phyloP scores from a whole-genome alignment of 2,329 filamentous ascomycete genomes.

The Moelleriella libera region DNA sequence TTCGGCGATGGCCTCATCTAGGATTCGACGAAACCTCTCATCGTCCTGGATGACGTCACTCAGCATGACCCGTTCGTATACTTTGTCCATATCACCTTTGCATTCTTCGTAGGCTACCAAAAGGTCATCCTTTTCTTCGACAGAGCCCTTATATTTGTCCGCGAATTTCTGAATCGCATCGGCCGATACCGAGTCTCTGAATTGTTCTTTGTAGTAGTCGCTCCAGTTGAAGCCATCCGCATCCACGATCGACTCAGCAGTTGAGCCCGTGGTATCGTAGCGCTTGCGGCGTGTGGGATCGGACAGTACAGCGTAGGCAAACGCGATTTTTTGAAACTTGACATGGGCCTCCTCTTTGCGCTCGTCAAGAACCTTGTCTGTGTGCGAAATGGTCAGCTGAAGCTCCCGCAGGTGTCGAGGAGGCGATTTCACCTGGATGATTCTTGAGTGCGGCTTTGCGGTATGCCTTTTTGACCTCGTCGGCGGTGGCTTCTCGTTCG shows the following conservation, averaged over 20 bases:
- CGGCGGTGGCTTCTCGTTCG: conserved; percentile 53
- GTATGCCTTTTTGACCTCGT: conserved; percentile 82
- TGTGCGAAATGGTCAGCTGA: neutral
- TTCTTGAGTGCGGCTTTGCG: conserved; percentile 78
- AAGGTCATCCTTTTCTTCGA: conserved; percentile 70
- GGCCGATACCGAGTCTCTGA: conserved; percentile 57
- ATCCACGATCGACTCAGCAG: conserved; percentile 66
- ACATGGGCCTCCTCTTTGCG: conserved; percentile 60
- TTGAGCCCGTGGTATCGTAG: conserved; percentile 85
- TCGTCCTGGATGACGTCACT: conserved; percentile 77
- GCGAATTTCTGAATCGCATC: conserved; percentile 66
- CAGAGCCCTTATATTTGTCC: conserved; percentile 66
- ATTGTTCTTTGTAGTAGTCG: conserved; percentile 79
- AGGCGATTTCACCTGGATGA: conserved; percentile 53
- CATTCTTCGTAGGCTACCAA: conserved; percentile 59
- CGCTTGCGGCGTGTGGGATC: conserved; percentile 66
- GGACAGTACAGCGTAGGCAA: conserved; percentile 87
- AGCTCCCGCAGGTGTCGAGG: neutral
- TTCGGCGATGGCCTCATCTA: conserved; percentile 63
- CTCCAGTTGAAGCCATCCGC: conserved; percentile 79
- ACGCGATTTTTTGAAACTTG: conserved; percentile 80
- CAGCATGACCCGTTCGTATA: conserved; percentile 80
- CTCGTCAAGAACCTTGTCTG: conserved; percentile 62
- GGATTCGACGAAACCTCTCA: conserved; percentile 65
- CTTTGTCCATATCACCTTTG: conserved; percentile 59